Base-by-base conservation (phyloP, 169 alveolate genomes). In the Sarcocystis neurona region DNA sequence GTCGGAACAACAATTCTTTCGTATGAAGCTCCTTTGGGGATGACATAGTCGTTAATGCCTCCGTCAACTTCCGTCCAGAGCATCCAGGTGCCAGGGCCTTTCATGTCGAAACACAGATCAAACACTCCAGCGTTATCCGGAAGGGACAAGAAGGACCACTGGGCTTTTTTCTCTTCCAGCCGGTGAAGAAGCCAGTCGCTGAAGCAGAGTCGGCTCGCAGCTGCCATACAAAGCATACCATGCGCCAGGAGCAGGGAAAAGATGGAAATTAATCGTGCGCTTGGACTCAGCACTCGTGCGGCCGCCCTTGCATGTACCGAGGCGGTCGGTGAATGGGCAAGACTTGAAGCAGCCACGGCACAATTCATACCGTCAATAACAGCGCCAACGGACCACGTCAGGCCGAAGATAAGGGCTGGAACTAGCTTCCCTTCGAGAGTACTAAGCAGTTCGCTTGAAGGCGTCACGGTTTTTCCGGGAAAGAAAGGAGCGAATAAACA, bases 1-100 rank as follows among this genome's bases (percentile, higher is more conserved):
- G 98, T 96, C 6, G 98, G 98, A 18, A 97, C 97, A 68, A 96
- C 96, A 47, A 97, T 93, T 63, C 97, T 98, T 84, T 96, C 97
- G 91, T 94, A 98, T 78, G 94, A 93, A 12, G 96, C 94, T 74
- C 95, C 93, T 41, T 84, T 46, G 63, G 97, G 98, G 32, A 96
- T 94, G 78, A 91, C 93, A n/a, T n/a, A n/a, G n/a, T n/a, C n/a
- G n/a, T n/a, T n/a, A 84, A 90, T 77, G 0, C 78, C 48, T 18
- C 48, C 50, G 0, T 30, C 86, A 46, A 97, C 95, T 0, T 96
- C 95, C 66, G 50, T 88, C 99, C 99, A 97, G 27, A 84, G 74
- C 47, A 84, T 72, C 96, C 97, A 97, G 63, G 86, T 90, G 82
- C 95, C 95, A 39, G 48, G 60, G 74, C 87, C 92, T 34, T 92